Evolutionary conservation across 805 yeast genomes (phyloP).

Genomic region (Candida tallmaniae): DNA sequence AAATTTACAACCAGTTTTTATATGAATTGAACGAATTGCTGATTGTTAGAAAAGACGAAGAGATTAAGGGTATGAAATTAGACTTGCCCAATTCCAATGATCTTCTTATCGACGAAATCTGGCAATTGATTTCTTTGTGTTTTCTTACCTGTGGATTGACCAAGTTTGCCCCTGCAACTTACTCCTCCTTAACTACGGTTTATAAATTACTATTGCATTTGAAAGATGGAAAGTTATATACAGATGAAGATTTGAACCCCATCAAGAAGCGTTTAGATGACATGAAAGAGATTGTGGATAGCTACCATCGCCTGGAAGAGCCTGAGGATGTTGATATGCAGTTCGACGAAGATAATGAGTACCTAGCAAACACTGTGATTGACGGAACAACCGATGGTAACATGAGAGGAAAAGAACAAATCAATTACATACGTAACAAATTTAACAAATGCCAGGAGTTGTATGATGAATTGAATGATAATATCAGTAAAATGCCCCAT

Average conservation of each 20-base stretch:
- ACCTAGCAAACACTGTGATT: too few relatives aligned
- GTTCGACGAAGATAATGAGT: constrained; percentile 9
- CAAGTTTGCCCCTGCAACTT: constrained; percentile 90
- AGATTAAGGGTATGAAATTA: constrained; percentile 32
- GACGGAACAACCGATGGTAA: not conserved
- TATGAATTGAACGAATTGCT: constrained; percentile 49
- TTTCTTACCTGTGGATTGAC: constrained; percentile 90
- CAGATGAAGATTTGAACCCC: constrained; percentile 78
- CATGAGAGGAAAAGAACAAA: constrained; percentile 45
- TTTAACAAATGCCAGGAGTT: constrained; percentile 57
- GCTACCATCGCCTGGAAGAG: constrained; percentile 29
- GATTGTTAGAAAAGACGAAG: constrained; percentile 47
- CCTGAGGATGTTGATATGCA: constrained; percentile 16
- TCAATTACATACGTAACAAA: constrained; percentile 57
- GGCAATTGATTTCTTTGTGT: constrained; percentile 80
- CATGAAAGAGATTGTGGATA: constrained; percentile 57
- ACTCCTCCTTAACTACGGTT: constrained; percentile 83
- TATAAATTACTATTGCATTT: constrained; percentile 79
- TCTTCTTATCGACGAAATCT: constrained; percentile 76
- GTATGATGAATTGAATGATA: constrained; percentile 50
- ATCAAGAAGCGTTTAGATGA: constrained; percentile 70
- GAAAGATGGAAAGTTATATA: constrained; percentile 74
- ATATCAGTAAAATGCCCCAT: constrained; percentile 40
- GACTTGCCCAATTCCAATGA: constrained; percentile 56
- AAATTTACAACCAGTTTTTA: constrained; percentile 56